Conservation (phyloP, 163 green algal genomes). For the Prototheca wickerhamii region DNA sequence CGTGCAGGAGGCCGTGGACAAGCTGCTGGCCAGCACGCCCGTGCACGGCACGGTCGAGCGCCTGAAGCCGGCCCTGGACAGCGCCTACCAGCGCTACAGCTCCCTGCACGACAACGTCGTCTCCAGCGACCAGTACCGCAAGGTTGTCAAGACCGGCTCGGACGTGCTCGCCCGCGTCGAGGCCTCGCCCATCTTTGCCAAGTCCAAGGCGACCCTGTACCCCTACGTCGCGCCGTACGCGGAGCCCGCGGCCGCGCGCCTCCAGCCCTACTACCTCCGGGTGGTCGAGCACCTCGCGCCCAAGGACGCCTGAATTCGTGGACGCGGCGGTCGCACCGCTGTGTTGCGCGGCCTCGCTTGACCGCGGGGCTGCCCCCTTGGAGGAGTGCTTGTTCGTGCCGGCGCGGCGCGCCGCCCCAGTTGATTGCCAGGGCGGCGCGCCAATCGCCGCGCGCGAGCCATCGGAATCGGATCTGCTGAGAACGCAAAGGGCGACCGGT, state of each 20-base stretch:
- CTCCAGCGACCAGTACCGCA: slow-evolving; percentile 26
- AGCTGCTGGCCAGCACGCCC: slow-evolving; percentile 19
- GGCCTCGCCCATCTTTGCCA: slow-evolving; percentile 20
- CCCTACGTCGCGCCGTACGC: slow-evolving; percentile 27
- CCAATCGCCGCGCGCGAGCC: no score
- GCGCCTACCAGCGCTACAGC: slow-evolving; percentile 28
- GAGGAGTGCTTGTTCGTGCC: no score
- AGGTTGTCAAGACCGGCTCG: background rate
- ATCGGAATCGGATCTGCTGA: no score
- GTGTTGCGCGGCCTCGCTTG: no score
- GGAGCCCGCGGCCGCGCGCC: slow-evolving; percentile 22
- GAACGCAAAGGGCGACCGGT: no score
- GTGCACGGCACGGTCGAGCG: slow-evolving; percentile 32
- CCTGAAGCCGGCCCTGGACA: slow-evolving; percentile 29
- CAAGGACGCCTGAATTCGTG: slow-evolving; percentile 3
- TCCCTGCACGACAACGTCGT: slow-evolving; percentile 34
- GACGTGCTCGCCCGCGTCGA: slow-evolving; percentile 6
- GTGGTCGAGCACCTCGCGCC: slow-evolving; percentile 3
- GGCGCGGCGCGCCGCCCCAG: no score
- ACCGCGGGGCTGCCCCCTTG: no score
- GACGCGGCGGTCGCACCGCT: no score
- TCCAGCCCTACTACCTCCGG: slow-evolving; percentile 3
- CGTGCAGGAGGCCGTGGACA: slow-evolving; percentile 27
- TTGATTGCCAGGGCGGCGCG: no score
- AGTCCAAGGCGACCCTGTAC: slow-evolving; percentile 18